Base-by-base conservation (phyloP, 2,329 filamentous ascomycete species). In the Tolypocladium ovalisporum region DNA sequence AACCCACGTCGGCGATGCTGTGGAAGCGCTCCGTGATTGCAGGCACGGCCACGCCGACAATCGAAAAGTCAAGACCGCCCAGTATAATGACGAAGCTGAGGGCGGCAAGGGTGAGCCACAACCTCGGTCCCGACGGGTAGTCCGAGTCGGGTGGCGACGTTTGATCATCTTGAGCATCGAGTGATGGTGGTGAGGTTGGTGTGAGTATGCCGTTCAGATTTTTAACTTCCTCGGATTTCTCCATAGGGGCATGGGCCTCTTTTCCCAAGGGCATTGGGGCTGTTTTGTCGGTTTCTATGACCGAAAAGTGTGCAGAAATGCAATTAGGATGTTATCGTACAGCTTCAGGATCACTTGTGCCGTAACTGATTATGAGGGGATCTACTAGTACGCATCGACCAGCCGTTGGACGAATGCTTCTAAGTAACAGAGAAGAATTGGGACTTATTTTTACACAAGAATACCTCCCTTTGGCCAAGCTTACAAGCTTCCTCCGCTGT, bases 11-110 rank as follows among this genome's bases (percentile, higher is more conserved):
- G 6, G 59, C 57, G 9, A 65, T 57, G 0, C 61, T 64, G 7
- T 65, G 64, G 4, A 67, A 67, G 22, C 66, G 57, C 3, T 67
- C 62, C 1, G 62, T 66, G 64, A 67, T 53, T 42, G 60, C 17
- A 61, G 71, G 63, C n/a, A 65, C 56, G 29, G 62, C 64, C 1
- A 63, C 64, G 1, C 59, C 62, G 1, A 65, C 59, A 3, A 66
- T 65, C 27, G 64, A 64, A 59, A 63, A 64, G 27, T 66, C 64
- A 22, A 66, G 54, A 6, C 62, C 60, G 8, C 59, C 60, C 2
- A 64, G 54, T 2, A 63, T 49, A 8, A 56, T 47, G 24, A 47
- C 42, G 24, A 47, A 47, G 42, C 42, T 47, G 24, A 47, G 42
- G 13, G 42, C 24, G 42, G 42, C 42, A 15, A 47, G 42, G 24